Percentiles rank a stretch among this genome's conserved stretches.
These are phyloP conservation scores for Calonectria leucothoes DNA, from an alignment of 2,329 filamentous ascomycete species.

Conservation along the genomic window DNA sequence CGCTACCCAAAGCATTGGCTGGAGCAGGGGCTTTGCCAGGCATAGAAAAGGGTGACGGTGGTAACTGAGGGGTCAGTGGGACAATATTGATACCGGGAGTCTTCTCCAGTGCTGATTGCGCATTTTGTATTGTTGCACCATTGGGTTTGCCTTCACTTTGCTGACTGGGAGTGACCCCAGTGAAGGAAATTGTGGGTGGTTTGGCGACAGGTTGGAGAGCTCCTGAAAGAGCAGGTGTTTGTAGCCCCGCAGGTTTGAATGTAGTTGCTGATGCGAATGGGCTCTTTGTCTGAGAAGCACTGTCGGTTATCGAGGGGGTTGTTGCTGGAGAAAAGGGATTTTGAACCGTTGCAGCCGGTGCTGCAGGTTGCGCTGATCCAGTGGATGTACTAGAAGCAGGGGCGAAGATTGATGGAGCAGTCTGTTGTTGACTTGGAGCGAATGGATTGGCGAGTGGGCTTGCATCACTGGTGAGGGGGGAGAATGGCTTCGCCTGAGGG, in stretches of 20 bases:
- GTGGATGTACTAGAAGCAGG: slow-evolving; percentile 5
- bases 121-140: neutral
- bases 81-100: slow-evolving; percentile 25
- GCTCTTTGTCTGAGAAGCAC: slow-evolving; percentile 13
- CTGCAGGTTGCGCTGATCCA: neutral
- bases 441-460: slow-evolving; percentile 34
- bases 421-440: slow-evolving; percentile 19
- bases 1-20: neutral
- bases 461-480: slow-evolving; percentile 15
- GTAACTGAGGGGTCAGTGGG: slow-evolving; percentile 30
- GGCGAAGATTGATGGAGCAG: slow-evolving; percentile 11
- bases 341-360: slow-evolving; percentile 5
- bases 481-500: slow-evolving; percentile 38
- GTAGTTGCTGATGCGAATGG: slow-evolving; percentile 21
- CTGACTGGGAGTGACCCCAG: slow-evolving; percentile 9
- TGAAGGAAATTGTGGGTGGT: neutral
- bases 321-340: slow-evolving; percentile 32
- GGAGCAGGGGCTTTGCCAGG: slow-evolving; percentile 19
- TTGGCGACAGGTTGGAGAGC: slow-evolving; percentile 24
- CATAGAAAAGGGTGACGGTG: slow-evolving; percentile 21
- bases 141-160: neutral
- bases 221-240: neutral
- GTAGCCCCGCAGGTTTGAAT: neutral
- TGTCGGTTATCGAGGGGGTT: slow-evolving; percentile 6
- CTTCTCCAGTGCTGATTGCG: slow-evolving; percentile 13